A percentile compares a stretch with the other conserved stretches of the same genome.
phyloP scores from a whole-genome alignment of 1,139 yeast genomes.

The Candida mesenterica region DNA sequence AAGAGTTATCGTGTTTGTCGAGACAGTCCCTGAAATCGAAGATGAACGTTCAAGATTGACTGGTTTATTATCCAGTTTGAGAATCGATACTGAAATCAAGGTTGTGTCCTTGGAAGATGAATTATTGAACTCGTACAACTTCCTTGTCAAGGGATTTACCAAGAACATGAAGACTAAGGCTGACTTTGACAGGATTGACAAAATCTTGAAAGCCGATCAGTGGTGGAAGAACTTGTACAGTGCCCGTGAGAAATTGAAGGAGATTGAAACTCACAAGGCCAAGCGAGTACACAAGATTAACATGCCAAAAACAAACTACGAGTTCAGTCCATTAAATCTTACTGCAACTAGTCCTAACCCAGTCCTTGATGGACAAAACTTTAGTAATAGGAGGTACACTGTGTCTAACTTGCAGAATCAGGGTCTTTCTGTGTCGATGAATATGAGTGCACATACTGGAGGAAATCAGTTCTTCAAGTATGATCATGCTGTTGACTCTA shows the following conservation, averaged over 20 bases:
- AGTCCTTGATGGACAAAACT: conserved; percentile 11
- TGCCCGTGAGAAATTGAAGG: conserved; percentile 48
- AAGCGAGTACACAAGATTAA: conserved; percentile 11
- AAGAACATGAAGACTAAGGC: conserved; percentile 27
- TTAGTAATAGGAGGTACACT: conserved; percentile 42
- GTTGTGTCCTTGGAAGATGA: conserved; percentile 68
- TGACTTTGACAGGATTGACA: conserved; percentile 33
- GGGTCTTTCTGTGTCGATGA: conserved; percentile 65
- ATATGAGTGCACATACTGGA: conserved; percentile 57
- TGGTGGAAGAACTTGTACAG: conserved; percentile 69
- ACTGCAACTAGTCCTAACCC: conserved; percentile 18
- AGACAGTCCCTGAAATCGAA: conserved; percentile 61
- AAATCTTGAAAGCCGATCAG: conserved; percentile 36
- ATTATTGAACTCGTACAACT: conserved; percentile 63
- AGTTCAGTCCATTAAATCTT: conserved; percentile 29
- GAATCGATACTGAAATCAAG: conserved; percentile 77
- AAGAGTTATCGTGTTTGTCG: conserved; percentile 89
- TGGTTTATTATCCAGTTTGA: conserved; percentile 64
- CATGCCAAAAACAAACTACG: conserved; percentile 10
- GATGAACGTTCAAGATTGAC: conserved; percentile 65
- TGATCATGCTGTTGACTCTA: conserved; percentile 22
- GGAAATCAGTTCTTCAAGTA: conserved; percentile 27
- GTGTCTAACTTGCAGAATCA: conserved; percentile 63
- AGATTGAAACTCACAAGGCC: conserved; percentile 30
- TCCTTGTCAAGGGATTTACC: conserved; percentile 65